These are phyloP conservation scores for Phytomonas francai DNA, from an alignment of 208 protist genomes.

Conservation along the genomic window DNA sequence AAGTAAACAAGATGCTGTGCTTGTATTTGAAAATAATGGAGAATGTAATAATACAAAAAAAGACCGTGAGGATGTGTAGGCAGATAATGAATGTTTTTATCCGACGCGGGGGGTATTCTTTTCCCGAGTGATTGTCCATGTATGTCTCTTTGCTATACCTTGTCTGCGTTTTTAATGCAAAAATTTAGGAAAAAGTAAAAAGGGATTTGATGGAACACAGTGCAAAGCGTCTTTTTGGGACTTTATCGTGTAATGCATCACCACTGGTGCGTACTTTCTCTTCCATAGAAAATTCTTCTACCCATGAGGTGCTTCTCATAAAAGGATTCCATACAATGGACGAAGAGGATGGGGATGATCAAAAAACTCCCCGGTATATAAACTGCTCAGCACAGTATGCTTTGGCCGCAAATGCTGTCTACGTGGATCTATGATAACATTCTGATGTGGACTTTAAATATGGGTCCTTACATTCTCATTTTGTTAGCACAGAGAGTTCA, in stretches of 20 bases:
- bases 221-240: neutral
- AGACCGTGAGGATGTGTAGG: neutral
- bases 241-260: conserved; percentile 1
- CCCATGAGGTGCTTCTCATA: neutral
- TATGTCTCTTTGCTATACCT: neutral
- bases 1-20: neutral
- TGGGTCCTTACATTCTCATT: neutral
- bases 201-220: neutral
- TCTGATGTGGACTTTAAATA: conserved; percentile 3
- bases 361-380: conserved; percentile 48
- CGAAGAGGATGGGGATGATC: conserved; percentile 16
- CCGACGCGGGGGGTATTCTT: neutral
- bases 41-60: neutral
- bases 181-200: neutral
- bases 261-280: neutral
- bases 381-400: conserved; percentile 42
- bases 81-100: neutral
- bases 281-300: neutral
- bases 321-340: neutral
- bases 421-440: conserved; percentile 28
- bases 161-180: neutral
- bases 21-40: neutral
- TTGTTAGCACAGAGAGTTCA: neutral
- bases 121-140: neutral
- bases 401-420: conserved; percentile 34